Evolutionary conservation across 805 yeast species (phyloP), one percentile per base, ranked within the genome.

Genomic region (Torulaspora quercuum): DNA sequence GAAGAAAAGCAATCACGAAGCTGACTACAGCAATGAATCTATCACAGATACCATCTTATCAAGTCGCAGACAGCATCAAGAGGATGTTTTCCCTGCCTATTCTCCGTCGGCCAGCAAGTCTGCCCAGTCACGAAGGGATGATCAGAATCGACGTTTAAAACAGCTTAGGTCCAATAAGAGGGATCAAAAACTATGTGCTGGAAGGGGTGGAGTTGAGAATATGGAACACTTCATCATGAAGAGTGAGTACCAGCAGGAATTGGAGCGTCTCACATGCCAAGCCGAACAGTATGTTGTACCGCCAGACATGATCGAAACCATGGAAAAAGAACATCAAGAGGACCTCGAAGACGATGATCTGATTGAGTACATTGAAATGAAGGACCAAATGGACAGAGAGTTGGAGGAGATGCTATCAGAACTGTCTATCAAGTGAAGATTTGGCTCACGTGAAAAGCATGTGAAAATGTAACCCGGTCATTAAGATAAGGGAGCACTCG

Each of bases 141-240:
- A 24, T 9, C 41, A 30, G 17, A 25, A 29, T 13, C 28, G 37
- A 14, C 29, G 22, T 13, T 17, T 26, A 18, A 23, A 23, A 14
- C 26, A 25, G 7, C 25, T 20, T 18, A 33, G 44, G 29, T 13
- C 27, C 13, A 27, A 36, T 7, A 41, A 36, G 32, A 19, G 45
- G 22, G 39, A 43, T 18, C 24, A 44, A 17, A 35, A 36, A 25
- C 34, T 23, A 6, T 9, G 38, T 18, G 22, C 34, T 7, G 36
- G 20, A 27, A 44, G 61, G 16, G 60, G 63, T 17, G 62, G 63
- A 0, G 12, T 43, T 9, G 49, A 45, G 3, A 35, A 35, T 13
- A 57, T 59, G 63, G 61, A 55, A 31, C 29, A 44, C 5, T 55
- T 57, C 25, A 47, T 59, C 4, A 50, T 55, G 55, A 33, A 41